Base-by-base conservation (phyloP, 331 rosid genomes). In the Phaseolus coccineus region DNA sequence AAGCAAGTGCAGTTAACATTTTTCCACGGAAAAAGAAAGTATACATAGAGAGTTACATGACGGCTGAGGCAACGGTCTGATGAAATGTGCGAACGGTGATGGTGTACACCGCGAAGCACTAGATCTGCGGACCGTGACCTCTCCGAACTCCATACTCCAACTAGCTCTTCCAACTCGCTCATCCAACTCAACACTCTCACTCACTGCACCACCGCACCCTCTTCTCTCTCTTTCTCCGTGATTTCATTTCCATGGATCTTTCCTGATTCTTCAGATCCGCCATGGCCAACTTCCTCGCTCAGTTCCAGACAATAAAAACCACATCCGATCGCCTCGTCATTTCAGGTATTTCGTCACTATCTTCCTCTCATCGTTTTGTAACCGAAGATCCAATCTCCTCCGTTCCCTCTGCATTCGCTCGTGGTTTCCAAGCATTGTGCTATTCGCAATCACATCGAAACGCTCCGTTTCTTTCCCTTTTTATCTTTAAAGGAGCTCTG, bases 261-360 rank as follows among this genome's bases (percentile, higher is more conserved):
- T 69, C 33, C 59, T 81, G 71, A 77, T 84, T 85, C 77, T 33
- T 19, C 88, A 82, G 87, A 91, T 93, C 93, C 83, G 73, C 44
- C 75, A 96, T 96, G 99, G 93, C 99, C 70, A 96, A 89, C 88
- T 96, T 85, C 84, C 91, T 96, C 35, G 92, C 99, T 82, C 99
- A 96, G 92, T 96, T 96, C 84, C 97, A 96, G 73, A 80, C 97
- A 27, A 96, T 96, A 50, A 93, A 93, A 85, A 91, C 81, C 77
- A 82, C 96, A 62, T 86, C 90, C 72, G 96, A 93, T 89, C 97
- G 90, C 85, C 92, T 96, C 82, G 96, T 96, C 64, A 88, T 96
- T 80, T 91, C 99, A 28, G 99, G 98, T 93, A 24, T 13, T 68
- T 46, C 72, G 2, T 66, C 39, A 8, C 50, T 64, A 64, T 22